These are phyloP conservation scores for Pestalotiopsis sp. DNA, from an alignment of 2,329 filamentous ascomycete genomes.

Conservation along the genomic window DNA sequence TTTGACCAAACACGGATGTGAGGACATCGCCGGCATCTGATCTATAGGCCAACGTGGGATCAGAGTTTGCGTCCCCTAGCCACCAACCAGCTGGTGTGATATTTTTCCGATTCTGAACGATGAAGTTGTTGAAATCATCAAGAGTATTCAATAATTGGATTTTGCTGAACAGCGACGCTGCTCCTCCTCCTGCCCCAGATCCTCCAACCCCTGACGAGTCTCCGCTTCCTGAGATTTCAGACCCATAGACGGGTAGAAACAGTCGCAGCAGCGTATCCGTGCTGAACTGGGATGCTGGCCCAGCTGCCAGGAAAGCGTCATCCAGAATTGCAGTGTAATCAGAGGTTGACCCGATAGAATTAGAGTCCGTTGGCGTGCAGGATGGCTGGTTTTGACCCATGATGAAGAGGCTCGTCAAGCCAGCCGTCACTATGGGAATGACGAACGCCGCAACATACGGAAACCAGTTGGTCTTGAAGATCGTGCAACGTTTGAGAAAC, in stretches of 20 bases:
- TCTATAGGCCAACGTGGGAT: constrained; percentile 72
- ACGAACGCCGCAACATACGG: constrained; percentile 75
- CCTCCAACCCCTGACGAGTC: not conserved
- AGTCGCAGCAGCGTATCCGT: constrained; percentile 31
- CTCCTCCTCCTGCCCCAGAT: constrained; percentile 6
- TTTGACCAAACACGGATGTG: constrained; percentile 65
- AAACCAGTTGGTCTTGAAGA: constrained; percentile 78
- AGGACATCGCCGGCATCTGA: constrained; percentile 61
- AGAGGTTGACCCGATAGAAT: constrained; percentile 36
- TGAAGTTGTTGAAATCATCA: constrained; percentile 68
- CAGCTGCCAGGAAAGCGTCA: constrained; percentile 42
- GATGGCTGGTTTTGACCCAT: constrained; percentile 36
- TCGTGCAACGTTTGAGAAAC: constrained; percentile 75
- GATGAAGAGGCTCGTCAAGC: constrained; percentile 77
- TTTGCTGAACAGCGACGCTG: constrained; percentile 32
- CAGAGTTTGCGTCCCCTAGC: constrained; percentile 62
- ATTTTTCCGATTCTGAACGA: constrained; percentile 64
- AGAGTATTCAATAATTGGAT: constrained; percentile 64
- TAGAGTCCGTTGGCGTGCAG: constrained; percentile 33
- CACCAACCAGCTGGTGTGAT: constrained; percentile 82
- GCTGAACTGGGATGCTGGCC: constrained; percentile 46
- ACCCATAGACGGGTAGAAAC: constrained; percentile 43
- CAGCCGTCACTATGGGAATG: constrained; percentile 79
- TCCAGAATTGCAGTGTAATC: constrained; percentile 37
- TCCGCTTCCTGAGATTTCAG: constrained; percentile 22